Evolutionary conservation across 805 yeast species (phyloP).

Genomic region (Barnettozyma siamensis): DNA sequence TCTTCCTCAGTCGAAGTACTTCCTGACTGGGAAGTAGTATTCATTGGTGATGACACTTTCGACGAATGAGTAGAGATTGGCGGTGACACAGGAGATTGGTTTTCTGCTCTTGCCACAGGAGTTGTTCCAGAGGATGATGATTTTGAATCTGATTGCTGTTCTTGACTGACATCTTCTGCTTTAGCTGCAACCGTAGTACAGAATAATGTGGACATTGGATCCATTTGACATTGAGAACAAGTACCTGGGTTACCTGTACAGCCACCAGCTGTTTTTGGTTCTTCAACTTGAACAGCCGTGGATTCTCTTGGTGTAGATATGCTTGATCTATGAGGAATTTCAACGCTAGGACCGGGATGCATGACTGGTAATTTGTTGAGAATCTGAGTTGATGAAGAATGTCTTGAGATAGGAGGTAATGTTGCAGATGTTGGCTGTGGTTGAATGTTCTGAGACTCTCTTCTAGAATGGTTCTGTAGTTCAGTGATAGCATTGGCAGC

Average conservation of each 20-base stretch:
- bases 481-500: constrained; percentile 31
- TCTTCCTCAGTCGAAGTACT: constrained; percentile 24
- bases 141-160: neutral
- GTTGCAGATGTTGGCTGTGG: constrained; percentile 19
- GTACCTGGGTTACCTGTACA: constrained; percentile 90
- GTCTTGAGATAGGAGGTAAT: constrained; percentile 36
- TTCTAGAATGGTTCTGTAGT: constrained; percentile 21
- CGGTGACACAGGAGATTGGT: constrained; percentile 25
- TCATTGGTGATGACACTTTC: constrained; percentile 24
- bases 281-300: constrained; percentile 4
- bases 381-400: constrained; percentile 24
- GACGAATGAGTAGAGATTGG: constrained; percentile 23
- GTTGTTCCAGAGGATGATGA: neutral
- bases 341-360: constrained; percentile 60
- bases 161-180: constrained; percentile 18
- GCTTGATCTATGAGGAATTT: constrained; percentile 34
- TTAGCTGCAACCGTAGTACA: constrained; percentile 76
- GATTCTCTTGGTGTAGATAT: constrained; percentile 20
- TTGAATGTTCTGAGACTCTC: constrained; percentile 12
- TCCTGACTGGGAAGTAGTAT: constrained; percentile 3
- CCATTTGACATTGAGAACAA: constrained; percentile 74
- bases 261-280: constrained; percentile 27
- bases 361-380: constrained; percentile 45
- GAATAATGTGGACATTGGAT: constrained; percentile 84
- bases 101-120: constrained; percentile 3